Conservation (phyloP, 2,329 filamentous ascomycete genomes). For the Myriosclerotinia duriaeana region DNA sequence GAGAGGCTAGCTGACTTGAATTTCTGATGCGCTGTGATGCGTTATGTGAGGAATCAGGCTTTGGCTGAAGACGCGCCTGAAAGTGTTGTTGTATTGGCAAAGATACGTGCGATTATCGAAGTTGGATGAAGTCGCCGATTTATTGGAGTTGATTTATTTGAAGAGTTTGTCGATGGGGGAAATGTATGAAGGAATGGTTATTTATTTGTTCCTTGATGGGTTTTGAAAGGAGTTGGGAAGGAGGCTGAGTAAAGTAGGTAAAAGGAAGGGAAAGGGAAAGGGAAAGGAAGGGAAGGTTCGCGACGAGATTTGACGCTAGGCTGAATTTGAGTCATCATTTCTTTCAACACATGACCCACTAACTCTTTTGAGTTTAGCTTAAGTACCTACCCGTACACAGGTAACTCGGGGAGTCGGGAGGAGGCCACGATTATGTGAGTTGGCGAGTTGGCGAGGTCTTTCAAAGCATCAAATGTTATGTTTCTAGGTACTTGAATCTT, state of each 20-base stretch:
- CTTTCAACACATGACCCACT: neutral
- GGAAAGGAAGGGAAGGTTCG: neutral
- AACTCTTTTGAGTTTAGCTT: slow-evolving; percentile 1
- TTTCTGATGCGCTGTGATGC: slow-evolving; percentile 33
- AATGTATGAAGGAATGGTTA: slow-evolving; percentile 4
- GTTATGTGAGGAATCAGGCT: slow-evolving; percentile 33
- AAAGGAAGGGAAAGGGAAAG: neutral
- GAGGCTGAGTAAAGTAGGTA: slow-evolving; percentile 20
- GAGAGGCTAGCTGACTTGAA: slow-evolving; percentile 37
- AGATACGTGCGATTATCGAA: slow-evolving; percentile 34
- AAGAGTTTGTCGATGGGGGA: neutral
- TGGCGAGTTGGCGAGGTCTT: neutral
- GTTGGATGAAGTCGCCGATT: slow-evolving; percentile 31
- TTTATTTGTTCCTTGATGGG: slow-evolving; percentile 20
- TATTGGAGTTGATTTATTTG: neutral
- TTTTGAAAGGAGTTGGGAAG: slow-evolving; percentile 17
- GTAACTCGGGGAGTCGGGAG: too few species aligned
- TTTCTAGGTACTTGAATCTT: too few species aligned
- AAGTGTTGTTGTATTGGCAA: slow-evolving; percentile 29
- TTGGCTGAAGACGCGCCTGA: slow-evolving; percentile 21
- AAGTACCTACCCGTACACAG: neutral
- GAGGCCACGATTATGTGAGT: neutral
- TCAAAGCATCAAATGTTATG: too few species aligned
- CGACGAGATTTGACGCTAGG: slow-evolving; percentile 10
- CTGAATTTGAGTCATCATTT: slow-evolving; percentile 8